Base-by-base conservation (phyloP, 768 basidiomycete genomes). In the Tricholoma sp. region DNA sequence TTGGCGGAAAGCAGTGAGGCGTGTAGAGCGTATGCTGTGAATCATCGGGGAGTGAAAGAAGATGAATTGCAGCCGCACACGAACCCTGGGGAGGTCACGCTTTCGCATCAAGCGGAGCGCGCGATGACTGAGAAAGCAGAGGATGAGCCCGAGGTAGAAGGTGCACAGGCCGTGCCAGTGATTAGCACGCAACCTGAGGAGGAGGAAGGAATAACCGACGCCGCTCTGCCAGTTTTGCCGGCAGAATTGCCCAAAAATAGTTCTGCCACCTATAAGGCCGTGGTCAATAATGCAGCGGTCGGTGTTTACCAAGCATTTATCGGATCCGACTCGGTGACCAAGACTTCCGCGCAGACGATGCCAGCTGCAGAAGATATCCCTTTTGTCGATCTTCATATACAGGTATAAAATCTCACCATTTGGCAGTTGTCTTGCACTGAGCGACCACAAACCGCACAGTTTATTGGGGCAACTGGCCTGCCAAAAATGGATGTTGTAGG, bases 401-500 rank as follows among this genome's bases (percentile, higher is more conserved):
- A 83, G 70, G 83, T 83, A 27, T 27, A 27, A 57, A 71, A 22
- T 12, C 2, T 27, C 29, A 10, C 31, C 14, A 5, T 11, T 18
- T 8, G 11, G 7, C 8, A 6, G 14, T n/a, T 3, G 9, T n/a
- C 14, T 18, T 52, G 5, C 14, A 37, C 9, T 37, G 7, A 27
- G 66, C 16, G 9, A 14, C 41, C 32, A 8, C 57, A 10, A 31
- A 43, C 18, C 14, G 2, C n/a, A n/a, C 54, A 86, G 82, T 89
- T 91, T 56, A 88, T 90, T 49, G 84, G 86, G 3, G 89, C 88
- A 5, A 81, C 80, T 14, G 80, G 79, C 0, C 66, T 91, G 24
- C 87, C 89, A 0, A 85, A 78, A 76, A 82, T 87, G 79, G 87
- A 89, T 60, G 78, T 88, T 8, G 76, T 86, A 0, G 79, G 79